A percentile compares a stretch with the other conserved stretches of the same genome.
Conservation (phyloP, 2,329 filamentous ascomycete genomes). For the Cercospora beticola region DNA sequence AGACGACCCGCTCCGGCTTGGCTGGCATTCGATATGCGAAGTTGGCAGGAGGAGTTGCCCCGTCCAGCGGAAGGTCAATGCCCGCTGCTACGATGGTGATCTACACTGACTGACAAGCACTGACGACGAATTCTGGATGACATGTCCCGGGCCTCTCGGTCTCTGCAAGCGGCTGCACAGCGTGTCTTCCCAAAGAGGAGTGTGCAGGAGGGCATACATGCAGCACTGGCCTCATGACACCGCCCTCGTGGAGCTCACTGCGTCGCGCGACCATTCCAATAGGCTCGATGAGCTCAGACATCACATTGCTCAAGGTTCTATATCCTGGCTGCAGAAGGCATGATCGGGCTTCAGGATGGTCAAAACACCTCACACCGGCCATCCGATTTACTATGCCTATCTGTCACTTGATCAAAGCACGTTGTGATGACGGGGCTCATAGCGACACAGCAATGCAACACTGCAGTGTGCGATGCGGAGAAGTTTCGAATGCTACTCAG, state of each 20-base stretch:
- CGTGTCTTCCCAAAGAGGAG: neutral
- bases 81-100: neutral
- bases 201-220: neutral
- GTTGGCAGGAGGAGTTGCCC: neutral
- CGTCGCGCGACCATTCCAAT: neutral
- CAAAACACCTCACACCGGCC: neutral
- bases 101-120: neutral
- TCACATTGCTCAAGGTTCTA: neutral
- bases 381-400: neutral
- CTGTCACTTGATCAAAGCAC: neutral
- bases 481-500: neutral
- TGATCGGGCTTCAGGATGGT: neutral
- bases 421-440: neutral
- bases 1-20: neutral
- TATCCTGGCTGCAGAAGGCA: neutral
- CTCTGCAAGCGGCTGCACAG: neutral
- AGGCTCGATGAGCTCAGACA: neutral
- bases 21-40: neutral
- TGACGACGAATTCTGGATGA: neutral
- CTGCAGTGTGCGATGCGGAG: neutral
- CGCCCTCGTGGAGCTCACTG: neutral
- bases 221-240: neutral
- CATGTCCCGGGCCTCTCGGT: neutral
- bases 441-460: neutral
- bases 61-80: neutral